Base-by-base conservation (phyloP, 495 filamentous ascomycete genomes). In the Aspergillus mulundensis region DNA sequence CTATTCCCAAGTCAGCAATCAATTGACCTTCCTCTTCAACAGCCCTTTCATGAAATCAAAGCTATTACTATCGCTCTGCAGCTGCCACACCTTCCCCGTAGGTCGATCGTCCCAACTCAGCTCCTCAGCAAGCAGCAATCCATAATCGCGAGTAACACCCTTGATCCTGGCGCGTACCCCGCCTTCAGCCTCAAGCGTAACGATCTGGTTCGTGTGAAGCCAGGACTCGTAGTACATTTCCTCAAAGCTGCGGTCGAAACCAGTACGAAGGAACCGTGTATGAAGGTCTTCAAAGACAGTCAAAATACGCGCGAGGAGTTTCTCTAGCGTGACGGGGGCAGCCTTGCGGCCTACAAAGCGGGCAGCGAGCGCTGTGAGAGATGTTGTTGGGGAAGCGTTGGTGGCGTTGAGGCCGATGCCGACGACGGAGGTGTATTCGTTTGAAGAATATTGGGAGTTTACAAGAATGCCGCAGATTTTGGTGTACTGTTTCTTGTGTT, bases 41-140 rank as follows among this genome's bases (percentile, higher is more conserved):
- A 99, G 67, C 0, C 94, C 94, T 66, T 79, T 86, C 70, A 96
- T 93, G 73, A 97, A 99, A 74, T 99, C 95, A 76, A 99, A 99
- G 73, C 91, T 96, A 64, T 99, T 99, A 65, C 90, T 90, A 63
- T 99, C 94, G 69, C 89, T 97, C 75, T 97, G 91, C 70, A 98
- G 73, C 65, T 87, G 83, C 79, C 84, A 92, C 41, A 87, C 76
- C 68, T 81, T 86, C 1, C 93, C 92, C 10, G 90, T 97, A 1
- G 75, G 67, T 56, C 84, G 70, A 61, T 88, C 90, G 41, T 87
- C 81, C 74, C 75, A 84, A 3, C 80, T 84, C 48, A 96, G 61
- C 74, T 96, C 94, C 67, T 95, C 87, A 1, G 85, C 93, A 53
- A 84, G 77, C 59, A 99, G 67, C 61, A 97, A 73, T 2, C 95